Conservation (phyloP, 2,329 filamentous ascomycete species). For the Thelonectria discophora region DNA sequence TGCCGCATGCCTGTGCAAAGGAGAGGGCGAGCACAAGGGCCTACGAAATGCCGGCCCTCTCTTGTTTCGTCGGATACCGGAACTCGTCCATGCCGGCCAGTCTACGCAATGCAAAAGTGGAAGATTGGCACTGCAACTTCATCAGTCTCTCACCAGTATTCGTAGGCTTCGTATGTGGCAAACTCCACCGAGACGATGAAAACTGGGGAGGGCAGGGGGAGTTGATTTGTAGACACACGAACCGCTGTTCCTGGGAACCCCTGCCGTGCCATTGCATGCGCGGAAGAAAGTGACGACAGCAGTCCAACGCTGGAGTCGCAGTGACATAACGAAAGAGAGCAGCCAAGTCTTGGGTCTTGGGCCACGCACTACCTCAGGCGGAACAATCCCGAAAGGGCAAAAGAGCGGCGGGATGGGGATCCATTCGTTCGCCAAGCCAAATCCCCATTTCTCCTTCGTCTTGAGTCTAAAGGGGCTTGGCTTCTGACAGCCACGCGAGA, state of each 20-base stretch:
- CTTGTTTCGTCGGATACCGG: slow-evolving; percentile 9
- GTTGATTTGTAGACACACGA: slow-evolving; percentile 1
- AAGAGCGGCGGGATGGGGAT: background rate
- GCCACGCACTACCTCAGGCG: background rate
- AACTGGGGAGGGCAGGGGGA: slow-evolving; percentile 6
- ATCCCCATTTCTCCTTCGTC: too few relatives aligned
- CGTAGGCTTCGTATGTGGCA: slow-evolving; percentile 12
- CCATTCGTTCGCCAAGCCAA: background rate
- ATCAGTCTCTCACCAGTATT: background rate
- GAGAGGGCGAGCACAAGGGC: background rate
- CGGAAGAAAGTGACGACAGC: slow-evolving; percentile 14
- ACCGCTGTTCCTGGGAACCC: slow-evolving; percentile 8
- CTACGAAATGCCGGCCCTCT: background rate
- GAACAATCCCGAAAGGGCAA: background rate
- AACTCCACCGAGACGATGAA: slow-evolving; percentile 10
- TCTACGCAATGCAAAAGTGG: background rate
- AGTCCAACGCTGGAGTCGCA: slow-evolving; percentile 16
- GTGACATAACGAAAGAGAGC: slow-evolving; percentile 22
- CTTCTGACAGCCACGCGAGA: slow-evolving; percentile 6
- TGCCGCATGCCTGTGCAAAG: too few relatives aligned
- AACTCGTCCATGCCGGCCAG: slow-evolving; percentile 1
- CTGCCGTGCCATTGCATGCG: background rate
- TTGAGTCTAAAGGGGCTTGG: slow-evolving; percentile 20
- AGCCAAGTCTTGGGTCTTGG: too few relatives aligned
- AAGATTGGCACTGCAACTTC: background rate